phyloP scores from a whole-genome alignment of 75 land plant species.

The Cryptomeria japonica region DNA sequence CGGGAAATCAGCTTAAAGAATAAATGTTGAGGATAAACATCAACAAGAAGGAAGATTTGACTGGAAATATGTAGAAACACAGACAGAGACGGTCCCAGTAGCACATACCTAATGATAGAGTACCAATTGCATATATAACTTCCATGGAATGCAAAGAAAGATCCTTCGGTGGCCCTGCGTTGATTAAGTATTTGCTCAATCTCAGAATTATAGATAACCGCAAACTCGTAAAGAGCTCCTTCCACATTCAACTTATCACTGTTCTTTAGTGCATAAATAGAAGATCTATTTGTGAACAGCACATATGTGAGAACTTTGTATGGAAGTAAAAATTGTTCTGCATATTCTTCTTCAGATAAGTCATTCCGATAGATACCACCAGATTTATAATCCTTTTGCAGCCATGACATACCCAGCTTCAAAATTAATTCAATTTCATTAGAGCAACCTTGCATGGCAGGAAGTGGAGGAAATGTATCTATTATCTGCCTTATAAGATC shows the following conservation, averaged over 20 bases:
- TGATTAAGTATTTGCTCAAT: conserved; percentile 21
- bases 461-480: conserved; percentile 14
- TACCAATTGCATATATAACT: conserved; percentile 34
- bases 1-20: no score
- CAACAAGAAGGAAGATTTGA: no score
- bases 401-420: conserved; percentile 12
- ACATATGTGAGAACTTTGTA: conserved; percentile 25
- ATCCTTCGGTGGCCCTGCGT: conserved; percentile 11
- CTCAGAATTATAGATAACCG: conserved; percentile 27
- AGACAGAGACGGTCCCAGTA: neutral
- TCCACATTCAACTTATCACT: neutral
- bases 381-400: no score
- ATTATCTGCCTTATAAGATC: conserved; percentile 6
- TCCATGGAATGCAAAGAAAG: conserved; percentile 42
- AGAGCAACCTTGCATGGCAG: conserved; percentile 12
- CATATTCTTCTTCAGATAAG: neutral
- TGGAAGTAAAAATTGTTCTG: conserved; percentile 11
- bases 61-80: neutral
- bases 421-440: conserved; percentile 13
- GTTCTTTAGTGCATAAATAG: conserved; percentile 1
- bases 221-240: conserved; percentile 23
- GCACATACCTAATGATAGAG: conserved; percentile 29
- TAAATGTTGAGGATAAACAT: no score
- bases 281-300: conserved; percentile 24
- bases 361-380: neutral